Evolutionary conservation across 441 rosid species (phyloP).

Genomic region (Populus trichocarpa): DNA sequence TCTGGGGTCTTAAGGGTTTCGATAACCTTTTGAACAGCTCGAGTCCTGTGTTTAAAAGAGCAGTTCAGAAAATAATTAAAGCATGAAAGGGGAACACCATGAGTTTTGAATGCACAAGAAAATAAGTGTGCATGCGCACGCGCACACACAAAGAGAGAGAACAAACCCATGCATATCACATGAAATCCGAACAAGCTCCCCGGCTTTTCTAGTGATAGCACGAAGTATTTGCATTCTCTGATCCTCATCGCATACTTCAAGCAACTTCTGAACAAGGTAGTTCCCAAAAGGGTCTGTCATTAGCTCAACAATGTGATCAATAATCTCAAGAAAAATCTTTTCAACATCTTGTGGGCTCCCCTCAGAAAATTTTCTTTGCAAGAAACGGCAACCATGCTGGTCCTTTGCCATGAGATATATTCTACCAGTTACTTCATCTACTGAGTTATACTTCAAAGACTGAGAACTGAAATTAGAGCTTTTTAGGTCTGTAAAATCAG

Average conservation of each 20-base stretch:
- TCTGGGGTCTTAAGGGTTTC: constrained; percentile 56
- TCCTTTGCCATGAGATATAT: constrained; percentile 73
- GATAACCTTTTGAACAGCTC: constrained; percentile 75
- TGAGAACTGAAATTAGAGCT: constrained; percentile 37
- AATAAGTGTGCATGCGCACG: too few species aligned
- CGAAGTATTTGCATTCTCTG: constrained; percentile 62
- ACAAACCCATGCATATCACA: constrained; percentile 17
- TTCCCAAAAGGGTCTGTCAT: constrained; percentile 85
- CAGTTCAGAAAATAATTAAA: constrained; percentile 5
- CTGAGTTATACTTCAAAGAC: constrained; percentile 43
- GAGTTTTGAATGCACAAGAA: neutral
- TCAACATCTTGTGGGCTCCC: constrained; percentile 57
- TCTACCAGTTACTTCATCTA: constrained; percentile 57
- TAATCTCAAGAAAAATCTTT: constrained; percentile 63
- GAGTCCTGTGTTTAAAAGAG: constrained; percentile 47
- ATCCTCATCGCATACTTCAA: constrained; percentile 71
- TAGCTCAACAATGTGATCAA: constrained; percentile 65
- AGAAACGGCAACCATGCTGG: constrained; percentile 75
- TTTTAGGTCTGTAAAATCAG: constrained; percentile 32
- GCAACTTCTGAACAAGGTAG: constrained; percentile 75
- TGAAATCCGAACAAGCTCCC: constrained; percentile 63
- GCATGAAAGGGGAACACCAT: neutral
- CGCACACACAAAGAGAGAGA: too few species aligned
- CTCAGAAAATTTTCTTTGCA: constrained; percentile 71
- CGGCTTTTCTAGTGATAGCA: constrained; percentile 50